A percentile compares a stretch with the other conserved stretches of the same genome.
Evolutionary conservation across 257 asterid genomes (phyloP).

Genomic region (Lavandula angustifolia): DNA sequence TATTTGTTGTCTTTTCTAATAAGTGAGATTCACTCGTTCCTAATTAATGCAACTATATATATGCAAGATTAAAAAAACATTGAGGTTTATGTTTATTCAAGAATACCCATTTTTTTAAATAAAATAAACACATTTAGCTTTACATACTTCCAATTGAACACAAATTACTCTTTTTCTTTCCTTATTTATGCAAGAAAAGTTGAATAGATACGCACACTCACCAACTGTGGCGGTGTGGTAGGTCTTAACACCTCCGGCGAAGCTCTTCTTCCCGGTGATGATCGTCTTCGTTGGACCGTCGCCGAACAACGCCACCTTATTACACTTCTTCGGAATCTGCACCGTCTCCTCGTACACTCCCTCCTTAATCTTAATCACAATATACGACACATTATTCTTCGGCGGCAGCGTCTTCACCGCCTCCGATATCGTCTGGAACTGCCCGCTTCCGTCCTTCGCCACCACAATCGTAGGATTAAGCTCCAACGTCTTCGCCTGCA

Average conservation of each 20-base stretch:
- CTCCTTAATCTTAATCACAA: slow-evolving; percentile 47
- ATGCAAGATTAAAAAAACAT: no score
- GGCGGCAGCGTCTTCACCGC: slow-evolving; percentile 42
- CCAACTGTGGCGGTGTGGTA: slow-evolving; percentile 49
- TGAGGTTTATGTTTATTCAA: no score
- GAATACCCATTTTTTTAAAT: no score
- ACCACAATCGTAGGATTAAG: slow-evolving; percentile 45
- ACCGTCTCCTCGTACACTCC: slow-evolving; percentile 53
- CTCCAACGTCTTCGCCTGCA: not conserved
- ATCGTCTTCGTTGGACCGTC: slow-evolving; percentile 58
- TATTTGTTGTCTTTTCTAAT: no score
- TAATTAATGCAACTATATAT: no score
- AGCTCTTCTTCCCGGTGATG: slow-evolving; percentile 46
- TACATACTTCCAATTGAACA: no score
- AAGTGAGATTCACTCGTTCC: no score
- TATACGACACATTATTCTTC: not conserved
- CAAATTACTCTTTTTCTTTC: no score
- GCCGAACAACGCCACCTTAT: slow-evolving; percentile 46
- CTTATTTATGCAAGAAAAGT: no score
- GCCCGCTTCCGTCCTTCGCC: slow-evolving; percentile 62
- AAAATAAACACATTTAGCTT: no score
- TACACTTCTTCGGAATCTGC: slow-evolving; percentile 29
- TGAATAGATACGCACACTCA: slow-evolving; percentile 6
- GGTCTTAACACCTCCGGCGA: slow-evolving; percentile 42
- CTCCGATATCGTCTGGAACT: slow-evolving; percentile 42